Evolutionary conservation across 176 grass and related monocot species (phyloP).

Genomic region (Aegilops umbellulata): DNA sequence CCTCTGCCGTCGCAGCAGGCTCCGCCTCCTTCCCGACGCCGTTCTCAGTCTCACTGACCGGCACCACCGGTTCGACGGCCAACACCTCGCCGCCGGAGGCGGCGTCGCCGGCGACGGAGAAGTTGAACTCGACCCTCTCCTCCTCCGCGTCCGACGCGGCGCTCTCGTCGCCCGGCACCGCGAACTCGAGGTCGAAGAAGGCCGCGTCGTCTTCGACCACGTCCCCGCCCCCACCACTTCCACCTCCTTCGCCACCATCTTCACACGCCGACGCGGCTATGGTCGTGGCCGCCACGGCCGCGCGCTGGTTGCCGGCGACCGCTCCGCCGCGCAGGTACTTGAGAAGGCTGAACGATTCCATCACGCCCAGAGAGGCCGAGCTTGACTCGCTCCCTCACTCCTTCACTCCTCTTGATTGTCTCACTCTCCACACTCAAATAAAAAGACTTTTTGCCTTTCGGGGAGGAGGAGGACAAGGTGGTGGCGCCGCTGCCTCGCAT

Average conservation of each 20-base stretch:
- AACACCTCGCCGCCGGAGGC: slow-evolving; percentile 22
- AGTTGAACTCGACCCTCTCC: slow-evolving; percentile 49
- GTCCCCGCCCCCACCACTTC: slow-evolving; percentile 4
- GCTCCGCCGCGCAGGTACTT: slow-evolving; percentile 75
- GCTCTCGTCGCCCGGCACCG: slow-evolving; percentile 59
- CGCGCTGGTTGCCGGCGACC: slow-evolving; percentile 21
- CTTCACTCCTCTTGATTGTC: not conserved
- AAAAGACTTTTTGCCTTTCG: slow-evolving; percentile 42
- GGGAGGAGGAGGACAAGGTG: not conserved
- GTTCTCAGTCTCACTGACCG: not conserved
- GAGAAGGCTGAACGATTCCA: slow-evolving; percentile 91
- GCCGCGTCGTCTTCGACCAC: slow-evolving; percentile 71
- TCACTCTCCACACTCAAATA: not conserved
- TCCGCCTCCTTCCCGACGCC: slow-evolving; percentile 23
- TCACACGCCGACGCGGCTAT: slow-evolving; percentile 36
- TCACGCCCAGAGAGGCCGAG: slow-evolving; percentile 17
- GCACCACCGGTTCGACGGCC: not conserved
- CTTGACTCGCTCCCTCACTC: not conserved
- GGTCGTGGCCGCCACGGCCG: slow-evolving; percentile 11
- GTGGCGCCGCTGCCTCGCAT: not conserved
- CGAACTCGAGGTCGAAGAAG: slow-evolving; percentile 98
- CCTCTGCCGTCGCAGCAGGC: not conserved
- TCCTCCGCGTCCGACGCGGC: slow-evolving; percentile 39
- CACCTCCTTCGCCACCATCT: slow-evolving; percentile 26
- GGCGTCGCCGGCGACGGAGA: slow-evolving; percentile 36